Base-by-base conservation (phyloP, 805 yeast species). In the Ogataea populi-albae region DNA sequence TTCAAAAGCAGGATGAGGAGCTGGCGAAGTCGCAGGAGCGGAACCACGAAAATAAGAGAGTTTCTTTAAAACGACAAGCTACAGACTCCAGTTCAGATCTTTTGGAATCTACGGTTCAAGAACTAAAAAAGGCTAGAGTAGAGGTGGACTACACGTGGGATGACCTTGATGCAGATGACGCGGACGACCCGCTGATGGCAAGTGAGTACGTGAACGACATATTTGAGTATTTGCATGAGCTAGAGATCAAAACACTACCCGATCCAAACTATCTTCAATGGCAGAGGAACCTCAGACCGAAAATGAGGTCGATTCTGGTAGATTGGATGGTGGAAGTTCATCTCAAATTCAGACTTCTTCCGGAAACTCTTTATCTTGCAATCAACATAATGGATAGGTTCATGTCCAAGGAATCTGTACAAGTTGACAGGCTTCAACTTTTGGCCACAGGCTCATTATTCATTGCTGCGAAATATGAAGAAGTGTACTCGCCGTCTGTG, bases 251-350 rank as follows among this genome's bases (percentile, higher is more conserved):
- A 52, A 86, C 91, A 30, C 65, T 86, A 52, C 95, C 88, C 2
- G 81, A 76, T 46, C 61, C 82, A n/a, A 73, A 77, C 46, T 86
- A 85, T 56, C 61, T 85, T 23, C 68, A 64, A 43, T 71, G 77
- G 60, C 85, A 81, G 57, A 71, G 74, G 33, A 77, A 78, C 41
- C 61, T 86, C 48, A 77, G 82, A 50, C 95, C 96, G 38, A 75
- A 78, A 43, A 83, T 85, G 84, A 74, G 97, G 47, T 80, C 87
- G 6, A 84, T 88, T 34, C 65, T 88, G 40, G 86, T 88, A n/a
- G 96, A 89, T 62, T 88, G 97, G 97, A 69, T 88, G 47, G 86
- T 86, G 8, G 94, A 86, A 56, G 89, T 88, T 57, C 96, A 87
- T 64, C 68, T 79, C 47, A 74, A 86, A 57, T 88, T 88, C 62